Evolutionary conservation across 495 filamentous ascomycete genomes (phyloP).

Genomic region (Lichina pygmaea): DNA sequence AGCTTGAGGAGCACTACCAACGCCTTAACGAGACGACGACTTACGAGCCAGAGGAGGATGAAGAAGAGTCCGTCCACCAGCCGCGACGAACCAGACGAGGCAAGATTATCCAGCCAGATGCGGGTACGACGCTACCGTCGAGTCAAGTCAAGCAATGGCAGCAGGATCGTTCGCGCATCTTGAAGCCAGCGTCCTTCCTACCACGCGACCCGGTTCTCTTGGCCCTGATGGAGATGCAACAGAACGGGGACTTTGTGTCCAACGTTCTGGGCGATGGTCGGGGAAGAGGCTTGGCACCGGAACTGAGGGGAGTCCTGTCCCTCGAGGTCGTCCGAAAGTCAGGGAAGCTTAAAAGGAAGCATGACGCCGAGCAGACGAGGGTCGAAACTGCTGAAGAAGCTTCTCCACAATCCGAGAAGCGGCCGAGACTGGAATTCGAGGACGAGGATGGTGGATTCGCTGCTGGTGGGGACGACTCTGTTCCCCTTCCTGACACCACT

Average conservation of each 20-base stretch:
- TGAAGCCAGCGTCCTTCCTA: constrained; percentile 52
- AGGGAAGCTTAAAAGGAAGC: constrained; percentile 77
- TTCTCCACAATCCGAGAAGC: constrained; percentile 18
- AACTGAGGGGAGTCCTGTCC: constrained; percentile 63
- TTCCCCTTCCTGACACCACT: constrained; percentile 23
- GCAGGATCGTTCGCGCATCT: constrained; percentile 48
- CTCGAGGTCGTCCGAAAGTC: constrained; percentile 50
- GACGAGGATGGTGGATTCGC: constrained; percentile 24
- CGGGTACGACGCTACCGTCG: constrained; percentile 28
- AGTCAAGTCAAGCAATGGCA: constrained; percentile 52
- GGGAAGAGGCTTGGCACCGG: constrained; percentile 62
- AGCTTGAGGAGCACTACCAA: constrained; percentile 25
- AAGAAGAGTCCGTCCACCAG: constrained; percentile 20
- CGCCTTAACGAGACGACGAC: constrained; percentile 14
- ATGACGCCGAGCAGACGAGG: constrained; percentile 67
- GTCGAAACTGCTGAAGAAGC: constrained; percentile 33
- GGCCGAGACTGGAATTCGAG: constrained; percentile 41
- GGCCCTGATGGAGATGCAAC: constrained; percentile 72
- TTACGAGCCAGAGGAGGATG: constrained; percentile 24
- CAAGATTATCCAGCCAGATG: constrained; percentile 43
- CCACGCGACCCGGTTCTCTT: constrained; percentile 65
- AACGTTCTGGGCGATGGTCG: constrained; percentile 52
- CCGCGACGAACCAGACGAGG: constrained; percentile 45
- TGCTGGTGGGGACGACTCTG: constrained; percentile 21
- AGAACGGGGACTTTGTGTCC: constrained; percentile 65